These are phyloP conservation scores for Sarocladium oryzae DNA, from an alignment of 2,329 filamentous ascomycete species.

Conservation along the genomic window DNA sequence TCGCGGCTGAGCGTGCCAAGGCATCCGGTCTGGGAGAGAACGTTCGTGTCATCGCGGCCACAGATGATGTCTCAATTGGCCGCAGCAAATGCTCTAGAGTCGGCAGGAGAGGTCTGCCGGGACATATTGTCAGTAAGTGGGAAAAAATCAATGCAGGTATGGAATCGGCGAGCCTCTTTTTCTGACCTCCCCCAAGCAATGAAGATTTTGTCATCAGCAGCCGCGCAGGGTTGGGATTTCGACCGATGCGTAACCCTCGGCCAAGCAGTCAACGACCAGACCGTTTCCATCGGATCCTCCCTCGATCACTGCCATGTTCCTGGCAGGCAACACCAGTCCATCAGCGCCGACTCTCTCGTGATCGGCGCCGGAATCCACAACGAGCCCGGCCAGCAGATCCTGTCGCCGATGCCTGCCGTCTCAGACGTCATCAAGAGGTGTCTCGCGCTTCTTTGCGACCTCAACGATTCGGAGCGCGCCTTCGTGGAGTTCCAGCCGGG, in stretches of 20 bases:
- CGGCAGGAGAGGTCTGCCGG: constrained; percentile 65
- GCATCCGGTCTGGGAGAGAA: constrained; percentile 41
- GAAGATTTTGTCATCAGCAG: constrained; percentile 63
- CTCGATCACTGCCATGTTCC: constrained; percentile 70
- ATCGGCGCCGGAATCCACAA: constrained; percentile 52
- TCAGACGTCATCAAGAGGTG: constrained; percentile 36
- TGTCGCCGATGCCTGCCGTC: constrained; percentile 34
- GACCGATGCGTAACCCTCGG: constrained; percentile 51
- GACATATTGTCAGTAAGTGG: constrained; percentile 44
- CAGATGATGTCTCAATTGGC: constrained; percentile 68
- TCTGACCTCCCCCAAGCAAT: too few species aligned
- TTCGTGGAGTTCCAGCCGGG: constrained; percentile 38
- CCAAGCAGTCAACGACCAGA: constrained; percentile 51
- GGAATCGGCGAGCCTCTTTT: too few species aligned
- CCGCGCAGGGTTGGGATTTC: constrained; percentile 49
- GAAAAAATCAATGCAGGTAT: not conserved
- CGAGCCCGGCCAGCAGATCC: constrained; percentile 22
- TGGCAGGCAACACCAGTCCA: constrained; percentile 48
- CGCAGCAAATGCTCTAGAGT: constrained; percentile 61
- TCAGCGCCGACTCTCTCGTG: constrained; percentile 28
- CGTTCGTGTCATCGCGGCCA: constrained; percentile 65
- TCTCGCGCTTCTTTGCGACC: constrained; percentile 44
- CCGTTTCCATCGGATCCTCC: constrained; percentile 60
- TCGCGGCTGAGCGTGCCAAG: constrained; percentile 67
- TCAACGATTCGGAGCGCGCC: constrained; percentile 43